Conservation (phyloP, 1,284 basidiomycete genomes). For the Leccinum variabile region DNA sequence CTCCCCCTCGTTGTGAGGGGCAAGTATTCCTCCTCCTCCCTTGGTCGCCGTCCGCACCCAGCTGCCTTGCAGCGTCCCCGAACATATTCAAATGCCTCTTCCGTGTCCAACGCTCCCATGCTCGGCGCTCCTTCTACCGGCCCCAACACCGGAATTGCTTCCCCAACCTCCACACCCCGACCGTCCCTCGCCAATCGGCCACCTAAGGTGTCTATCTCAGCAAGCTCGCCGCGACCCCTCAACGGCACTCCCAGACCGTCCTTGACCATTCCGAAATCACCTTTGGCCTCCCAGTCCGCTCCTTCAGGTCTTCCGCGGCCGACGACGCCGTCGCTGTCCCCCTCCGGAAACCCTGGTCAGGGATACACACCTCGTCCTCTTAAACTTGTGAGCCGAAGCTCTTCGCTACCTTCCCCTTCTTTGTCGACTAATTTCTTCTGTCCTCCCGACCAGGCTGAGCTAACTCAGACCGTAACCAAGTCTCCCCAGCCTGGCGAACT, state of each 20-base stretch:
- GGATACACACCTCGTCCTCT: slow-evolving; percentile 25
- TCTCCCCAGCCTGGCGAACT: slow-evolving; percentile 38
- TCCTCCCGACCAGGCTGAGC: slow-evolving; percentile 11
- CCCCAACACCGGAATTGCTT: slow-evolving; percentile 9
- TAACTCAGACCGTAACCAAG: slow-evolving; percentile 17
- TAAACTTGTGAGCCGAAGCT: slow-evolving; percentile 24
- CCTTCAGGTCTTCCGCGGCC: slow-evolving; percentile 23
- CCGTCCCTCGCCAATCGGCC: slow-evolving; percentile 17
- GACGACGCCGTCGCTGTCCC: slow-evolving; percentile 22
- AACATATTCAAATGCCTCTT: slow-evolving; percentile 31
- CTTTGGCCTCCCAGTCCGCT: slow-evolving; percentile 16
- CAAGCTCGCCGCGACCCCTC: slow-evolving; percentile 18
- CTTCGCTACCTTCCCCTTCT: slow-evolving; percentile 17
- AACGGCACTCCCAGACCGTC: slow-evolving; percentile 27
- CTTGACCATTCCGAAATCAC: slow-evolving; percentile 27
- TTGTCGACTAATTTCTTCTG: slow-evolving; percentile 13
- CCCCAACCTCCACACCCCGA: slow-evolving; percentile 15
- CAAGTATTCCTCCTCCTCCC: slow-evolving; percentile 25
- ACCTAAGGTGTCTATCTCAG: slow-evolving; percentile 14
- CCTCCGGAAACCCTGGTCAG: slow-evolving; percentile 6
- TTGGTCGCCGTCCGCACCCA: slow-evolving; percentile 16
- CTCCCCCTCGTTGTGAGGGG: slow-evolving; percentile 20
- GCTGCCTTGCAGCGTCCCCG: slow-evolving; percentile 26
- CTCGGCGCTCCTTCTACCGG: slow-evolving; percentile 8
- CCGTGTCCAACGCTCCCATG: slow-evolving; percentile 27